These are phyloP conservation scores for Ophiostoma tasmaniense DNA, from an alignment of 2,329 filamentous ascomycete genomes.

Conservation along the genomic window DNA sequence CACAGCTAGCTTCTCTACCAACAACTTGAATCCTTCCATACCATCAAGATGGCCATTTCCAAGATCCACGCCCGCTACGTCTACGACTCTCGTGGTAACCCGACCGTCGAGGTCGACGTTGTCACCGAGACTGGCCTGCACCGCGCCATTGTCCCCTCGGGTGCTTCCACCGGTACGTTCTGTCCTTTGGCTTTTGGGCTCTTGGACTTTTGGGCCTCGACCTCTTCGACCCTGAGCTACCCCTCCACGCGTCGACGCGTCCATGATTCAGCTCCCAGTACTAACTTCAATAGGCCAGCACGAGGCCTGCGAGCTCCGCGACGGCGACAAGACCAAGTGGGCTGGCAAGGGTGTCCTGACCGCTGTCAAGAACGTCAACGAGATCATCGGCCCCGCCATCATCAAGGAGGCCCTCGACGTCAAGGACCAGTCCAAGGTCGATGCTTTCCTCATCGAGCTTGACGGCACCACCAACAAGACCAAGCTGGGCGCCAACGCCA, in stretches of 20 bases:
- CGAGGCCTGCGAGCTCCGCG: slow-evolving; percentile 84
- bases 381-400: slow-evolving; percentile 66
- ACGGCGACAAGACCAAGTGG: slow-evolving; percentile 82
- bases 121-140: slow-evolving; percentile 94
- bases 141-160: slow-evolving; percentile 94
- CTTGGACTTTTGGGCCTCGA: neutral
- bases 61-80: slow-evolving; percentile 90
- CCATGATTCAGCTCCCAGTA: neutral
- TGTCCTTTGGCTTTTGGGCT: neutral
- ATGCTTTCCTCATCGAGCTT: slow-evolving; percentile 76
- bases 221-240: neutral
- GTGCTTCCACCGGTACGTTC: slow-evolving; percentile 79
- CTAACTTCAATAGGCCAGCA: slow-evolving; percentile 58
- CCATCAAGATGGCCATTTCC: slow-evolving; percentile 71
- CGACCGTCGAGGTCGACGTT: slow-evolving; percentile 96
- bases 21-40: neutral
- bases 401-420: slow-evolving; percentile 78
- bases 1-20: slow-evolving; percentile 7
- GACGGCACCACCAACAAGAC: slow-evolving; percentile 82
- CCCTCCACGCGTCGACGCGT: neutral
- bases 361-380: slow-evolving; percentile 81
- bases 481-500: slow-evolving; percentile 81
- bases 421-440: slow-evolving; percentile 75
- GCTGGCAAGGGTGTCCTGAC: slow-evolving; percentile 79
- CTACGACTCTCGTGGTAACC: slow-evolving; percentile 98